Base-by-base conservation (phyloP, 1,139 yeast species). In the Yamadazyma taylorii region DNA sequence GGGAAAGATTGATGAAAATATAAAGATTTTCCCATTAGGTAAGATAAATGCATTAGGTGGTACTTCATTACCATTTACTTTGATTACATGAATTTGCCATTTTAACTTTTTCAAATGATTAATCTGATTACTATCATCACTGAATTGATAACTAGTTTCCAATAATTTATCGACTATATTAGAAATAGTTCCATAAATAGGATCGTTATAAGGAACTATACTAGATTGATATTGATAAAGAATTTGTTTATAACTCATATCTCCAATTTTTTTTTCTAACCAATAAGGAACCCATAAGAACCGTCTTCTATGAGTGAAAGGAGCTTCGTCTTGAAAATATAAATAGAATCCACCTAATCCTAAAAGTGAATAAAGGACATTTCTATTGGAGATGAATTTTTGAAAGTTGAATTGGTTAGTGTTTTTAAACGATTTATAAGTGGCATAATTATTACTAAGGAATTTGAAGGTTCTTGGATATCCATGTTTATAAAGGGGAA, bases 31-130 rank as follows among this genome's bases (percentile, higher is more conserved):
- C 10, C 98, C 98, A 42, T 94, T 92, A 16, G 97, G 97, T 36
- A 92, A 69, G 19, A 92, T 96, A 61, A 94, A 92, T 2, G 98
- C 98, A 61, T 92, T 92, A 2, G 98, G 97, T 3, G 96, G 86
- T 23, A 55, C 56, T 13, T 70, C 65, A 9, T 58, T 62, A 5
- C 83, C 81, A 50, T 84, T 86, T 12, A 60, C 69, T 45, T 82
- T 74, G 32, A 92, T 79, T 19, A 94, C 86, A 59, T 88, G 89
- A 26, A 92, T 79, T 47, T 78, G 69, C 98, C 98, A 92, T 32
- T 85, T 70, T 17, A 79, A 58, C 23, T 62, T 56, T 42, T 60
- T 56, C 41, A 70, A 51, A 44, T 68, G 73, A 3, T 50, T 48
- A 9, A 50, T 51, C 42, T 67, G 73, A 10, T 45, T 46, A 13